phyloP scores from a whole-genome alignment of 148 eudicot genomes.

The Rhododendron simsii region DNA sequence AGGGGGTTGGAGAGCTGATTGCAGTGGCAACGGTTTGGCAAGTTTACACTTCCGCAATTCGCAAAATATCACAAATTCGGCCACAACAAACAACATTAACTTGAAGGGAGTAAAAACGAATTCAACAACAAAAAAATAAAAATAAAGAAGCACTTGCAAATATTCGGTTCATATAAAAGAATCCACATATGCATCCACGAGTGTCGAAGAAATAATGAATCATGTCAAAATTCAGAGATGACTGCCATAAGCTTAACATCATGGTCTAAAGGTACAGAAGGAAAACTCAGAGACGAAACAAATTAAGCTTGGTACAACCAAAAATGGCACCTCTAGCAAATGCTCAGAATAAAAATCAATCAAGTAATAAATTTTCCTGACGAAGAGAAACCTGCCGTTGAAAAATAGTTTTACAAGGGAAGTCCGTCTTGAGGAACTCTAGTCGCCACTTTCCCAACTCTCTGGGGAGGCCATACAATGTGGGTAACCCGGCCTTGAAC shows the following conservation, averaged over 20 bases:
- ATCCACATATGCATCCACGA: not conserved
- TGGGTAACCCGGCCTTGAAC: slow-evolving; percentile 77
- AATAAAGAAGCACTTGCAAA: not conserved
- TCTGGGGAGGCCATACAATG: slow-evolving; percentile 85
- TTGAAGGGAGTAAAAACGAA: not conserved
- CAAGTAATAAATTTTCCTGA: not conserved
- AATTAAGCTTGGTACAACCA: not conserved
- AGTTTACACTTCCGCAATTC: not conserved
- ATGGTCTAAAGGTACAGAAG: not conserved
- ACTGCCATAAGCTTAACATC: not conserved
- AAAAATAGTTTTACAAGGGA: slow-evolving; percentile 11
- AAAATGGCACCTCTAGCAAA: slow-evolving; percentile 4
- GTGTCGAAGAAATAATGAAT: not conserved
- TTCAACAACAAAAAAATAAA: not conserved
- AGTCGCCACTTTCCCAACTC: slow-evolving; percentile 55
- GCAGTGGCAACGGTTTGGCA: not conserved
- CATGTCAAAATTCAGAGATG: not conserved
- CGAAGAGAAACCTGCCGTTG: not conserved
- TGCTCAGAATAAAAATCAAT: not conserved
- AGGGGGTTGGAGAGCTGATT: not conserved
- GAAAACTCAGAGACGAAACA: not conserved
- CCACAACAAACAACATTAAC: not conserved
- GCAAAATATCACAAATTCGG: not conserved
- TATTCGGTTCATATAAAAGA: not conserved
- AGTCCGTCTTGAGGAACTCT: slow-evolving; percentile 30